These are phyloP conservation scores for Ophiorrhiza pumila DNA, from an alignment of 257 asterid species.

Conservation along the genomic window DNA sequence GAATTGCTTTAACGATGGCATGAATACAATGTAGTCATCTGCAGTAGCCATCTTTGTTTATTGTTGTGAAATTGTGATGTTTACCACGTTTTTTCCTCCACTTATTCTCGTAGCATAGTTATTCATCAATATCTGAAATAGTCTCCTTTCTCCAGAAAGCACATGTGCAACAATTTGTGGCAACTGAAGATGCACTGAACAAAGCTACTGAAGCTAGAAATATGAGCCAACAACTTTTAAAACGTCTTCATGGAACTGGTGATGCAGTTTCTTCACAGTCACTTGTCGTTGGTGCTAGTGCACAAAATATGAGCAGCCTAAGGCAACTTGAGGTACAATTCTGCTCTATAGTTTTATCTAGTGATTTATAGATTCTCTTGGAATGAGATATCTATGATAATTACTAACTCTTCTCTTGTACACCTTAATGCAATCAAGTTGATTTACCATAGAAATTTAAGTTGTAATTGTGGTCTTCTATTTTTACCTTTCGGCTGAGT, in stretches of 20 bases:
- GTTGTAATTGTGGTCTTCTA: background rate
- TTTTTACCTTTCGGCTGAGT: background rate
- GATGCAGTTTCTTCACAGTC: slow-evolving; percentile 71
- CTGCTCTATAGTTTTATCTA: slow-evolving; percentile 7
- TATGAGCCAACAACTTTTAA: slow-evolving; percentile 66
- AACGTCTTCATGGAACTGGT: slow-evolving; percentile 83
- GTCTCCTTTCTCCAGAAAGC: slow-evolving; percentile 61
- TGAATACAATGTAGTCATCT: background rate
- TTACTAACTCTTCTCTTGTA: too few species aligned
- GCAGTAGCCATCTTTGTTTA: background rate
- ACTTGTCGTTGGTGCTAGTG: slow-evolving; percentile 53
- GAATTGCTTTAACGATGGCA: background rate
- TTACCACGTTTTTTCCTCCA: background rate
- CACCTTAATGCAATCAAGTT: background rate
- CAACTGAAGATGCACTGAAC: slow-evolving; percentile 96
- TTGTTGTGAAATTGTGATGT: background rate
- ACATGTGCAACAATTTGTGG: slow-evolving; percentile 96
- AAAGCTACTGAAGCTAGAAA: slow-evolving; percentile 97
- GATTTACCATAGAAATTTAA: background rate
- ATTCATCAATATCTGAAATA: slow-evolving; percentile 2
- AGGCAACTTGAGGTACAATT: slow-evolving; percentile 91
- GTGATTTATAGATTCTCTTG: background rate
- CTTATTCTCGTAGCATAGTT: background rate
- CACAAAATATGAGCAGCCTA: slow-evolving; percentile 97
- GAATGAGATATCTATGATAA: background rate